Evolutionary conservation across 768 basidiomycete species (phyloP), one percentile per base, ranked within the genome.

Genomic region (Mrakia blollopis): DNA sequence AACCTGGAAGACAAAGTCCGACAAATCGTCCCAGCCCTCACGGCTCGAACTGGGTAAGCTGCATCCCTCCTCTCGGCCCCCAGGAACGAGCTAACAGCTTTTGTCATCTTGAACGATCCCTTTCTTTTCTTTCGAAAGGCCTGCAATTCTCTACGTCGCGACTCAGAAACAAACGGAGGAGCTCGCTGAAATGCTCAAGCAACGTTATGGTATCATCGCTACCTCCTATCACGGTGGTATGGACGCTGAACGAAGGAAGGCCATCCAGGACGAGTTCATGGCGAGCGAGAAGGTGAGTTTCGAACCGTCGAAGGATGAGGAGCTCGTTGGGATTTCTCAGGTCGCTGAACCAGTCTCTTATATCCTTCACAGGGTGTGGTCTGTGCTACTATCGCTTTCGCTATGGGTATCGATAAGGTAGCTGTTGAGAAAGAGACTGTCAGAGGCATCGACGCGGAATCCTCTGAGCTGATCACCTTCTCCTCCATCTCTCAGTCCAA

Each of bases 81-180:
- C 28, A 14, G 23, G 21, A 4, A 50, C 25, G 7, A 14, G 9
- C 13, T n/a, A n/a, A n/a, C n/a, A n/a, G n/a, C n/a, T n/a, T n/a
- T n/a, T n/a, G n/a, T n/a, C n/a, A n/a, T n/a, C n/a, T 6, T 16
- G n/a, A 25, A 6, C 32, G 1, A 3, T 28, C n/a, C 3, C 2
- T 52, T 13, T 50, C 69, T 52, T 8, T 37, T 14, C 35, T 10
- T 32, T 28, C 14, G 25, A n/a, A 6, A 75, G 75, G 1, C 85
- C 86, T 23, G 83, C 83, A 8, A 87, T 87, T 78, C 79, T 87
- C 61, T 87, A 87, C 78, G 86, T 86, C 4, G 86, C 87, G 5
- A 81, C 84, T 2, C 87, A 87, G 75, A 82, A 80, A 62, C 85
- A 86, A 14, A 83, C 85, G 0, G 84, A 85, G 68, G 84, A 85